Evolutionary conservation across 345 rosid species (phyloP), one percentile per base, ranked within the genome.

Genomic region (Cardamine occulta): DNA sequence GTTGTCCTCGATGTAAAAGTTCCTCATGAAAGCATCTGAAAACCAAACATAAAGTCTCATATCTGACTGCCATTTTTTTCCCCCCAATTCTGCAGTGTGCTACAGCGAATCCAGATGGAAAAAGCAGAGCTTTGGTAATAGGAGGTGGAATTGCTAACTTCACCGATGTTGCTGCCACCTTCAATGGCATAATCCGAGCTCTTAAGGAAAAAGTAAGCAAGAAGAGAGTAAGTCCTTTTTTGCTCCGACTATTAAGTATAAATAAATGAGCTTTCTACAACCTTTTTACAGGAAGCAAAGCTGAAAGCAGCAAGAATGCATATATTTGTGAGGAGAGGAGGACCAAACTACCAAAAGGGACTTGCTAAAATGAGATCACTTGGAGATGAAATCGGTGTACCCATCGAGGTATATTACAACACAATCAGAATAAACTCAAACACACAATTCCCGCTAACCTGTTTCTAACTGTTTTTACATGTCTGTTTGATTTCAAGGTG

Each of bases 111-210:
- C 98, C 97, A 6, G 97, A 93, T 85, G 97, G 97, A 52, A 80
- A 70, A 28, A 89, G 74, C 85, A 83, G 97, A 72, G 97, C 98
- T 70, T 95, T 94, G 32, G 96, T 94, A 8, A 83, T 94, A 26
- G 98, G 99, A 70, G 97, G 99, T 61, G 99, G 97, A 77, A 92
- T 92, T 32, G 99, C 99, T 21, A 94, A 94, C 84, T 94, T 94
- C 76, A 94, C 97, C 0, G 97, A 94, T 63, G 97, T 90, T 58
- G 99, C 97, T 69, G 93, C 98, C 63, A 90, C 98, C 32, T 93
- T 93, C 68, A 93, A 85, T 37, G 98, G 98, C 82, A 93, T 93
- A 39, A 93, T 93, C 79, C 85, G 89, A 63, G 94, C 98, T 63
- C 75, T 93, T 75, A 90, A 82, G 83, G 98, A 93, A 83, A 93